Evolutionary conservation across 805 yeast genomes (phyloP), one percentile per base, ranked within the genome.

Genomic region (Cyberlindnera misumaiensis): DNA sequence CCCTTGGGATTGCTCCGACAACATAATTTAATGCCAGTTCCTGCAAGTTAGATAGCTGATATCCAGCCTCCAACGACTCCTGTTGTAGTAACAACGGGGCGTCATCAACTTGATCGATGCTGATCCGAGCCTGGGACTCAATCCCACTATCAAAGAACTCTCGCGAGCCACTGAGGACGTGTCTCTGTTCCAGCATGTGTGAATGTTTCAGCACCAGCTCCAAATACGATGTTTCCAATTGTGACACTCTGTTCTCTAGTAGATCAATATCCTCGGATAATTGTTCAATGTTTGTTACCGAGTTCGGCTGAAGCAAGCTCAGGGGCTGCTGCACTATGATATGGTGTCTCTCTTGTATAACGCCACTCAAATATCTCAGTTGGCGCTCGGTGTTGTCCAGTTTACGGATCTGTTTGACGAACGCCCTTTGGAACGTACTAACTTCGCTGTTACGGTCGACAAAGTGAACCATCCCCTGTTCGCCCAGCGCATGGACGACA

Each of bases 381-480:
- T 90, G 97, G 45, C 97, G 80, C 60, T 88, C 86, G n/a, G 82
- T 75, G 56, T 87, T 83, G 60, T 90, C 97, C 38, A 85, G 67
- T 41, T 73, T 72, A 53, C 96, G 77, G 44, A 87, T 77, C 53
- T 93, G 97, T 53, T 80, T 77, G 41, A 93, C 96, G 60, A 83
- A 93, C 3, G 90, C 71, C 45, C 98, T 75, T 65, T 90, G 97
- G 65, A 93, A 93, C 25, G 85, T 74, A 50, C 79, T 80, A 32
- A 86, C 83, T 45, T 79, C 77, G 38, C 78, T 64, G 62, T 93
- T 93, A 65, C 86, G 69, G 61, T 93, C 98, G 36, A 95, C 70
- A 60, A 93, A 87, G 55, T 94, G 96, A 20, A 93, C 74, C 43
- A 77, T 66, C 18, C 95, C 94, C 57, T 86, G 67, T 48, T 85